A percentile compares a stretch with the other conserved stretches of the same genome.
Evolutionary conservation across 2,329 filamentous ascomycete genomes (phyloP).

Genomic region (Alternaria infectoria): DNA sequence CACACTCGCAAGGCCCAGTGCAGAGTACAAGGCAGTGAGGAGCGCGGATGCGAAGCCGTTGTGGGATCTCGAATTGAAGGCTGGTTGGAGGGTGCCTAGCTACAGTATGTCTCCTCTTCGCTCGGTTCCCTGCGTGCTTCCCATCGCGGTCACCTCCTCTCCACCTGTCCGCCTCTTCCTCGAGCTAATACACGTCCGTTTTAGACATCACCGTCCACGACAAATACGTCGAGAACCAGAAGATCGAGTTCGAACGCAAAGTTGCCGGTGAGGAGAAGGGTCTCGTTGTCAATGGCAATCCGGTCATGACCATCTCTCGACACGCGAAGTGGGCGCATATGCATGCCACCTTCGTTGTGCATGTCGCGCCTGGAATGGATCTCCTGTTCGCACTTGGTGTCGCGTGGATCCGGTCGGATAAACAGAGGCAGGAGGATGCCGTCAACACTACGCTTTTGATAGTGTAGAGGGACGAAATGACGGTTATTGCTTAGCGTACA

Average conservation of each 20-base stretch:
- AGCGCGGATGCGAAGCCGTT: conserved; percentile 16
- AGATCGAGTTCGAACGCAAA: conserved; percentile 20
- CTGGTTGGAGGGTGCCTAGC: conserved; percentile 8
- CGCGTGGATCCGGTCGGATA: conserved; percentile 19
- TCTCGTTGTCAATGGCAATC: conserved; percentile 18
- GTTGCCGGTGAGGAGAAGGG: conserved; percentile 21
- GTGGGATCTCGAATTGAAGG: conserved; percentile 22
- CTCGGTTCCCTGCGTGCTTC: too few relatives aligned
- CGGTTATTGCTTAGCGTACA: background rate
- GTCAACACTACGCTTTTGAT: conserved; percentile 1
- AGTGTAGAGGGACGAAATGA: background rate
- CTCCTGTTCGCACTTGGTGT: conserved; percentile 26
- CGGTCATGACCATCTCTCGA: conserved; percentile 15
- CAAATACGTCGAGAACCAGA: background rate
- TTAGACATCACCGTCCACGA: conserved; percentile 14
- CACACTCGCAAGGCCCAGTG: conserved; percentile 14
- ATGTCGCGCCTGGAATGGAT: conserved; percentile 30
- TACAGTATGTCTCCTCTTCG: conserved; percentile 16
- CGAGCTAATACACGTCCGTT: background rate
- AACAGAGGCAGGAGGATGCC: conserved; percentile 22
- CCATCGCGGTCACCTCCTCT: background rate
- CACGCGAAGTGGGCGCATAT: conserved; percentile 13
- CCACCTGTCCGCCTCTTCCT: background rate
- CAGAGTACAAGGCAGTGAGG: conserved; percentile 23
- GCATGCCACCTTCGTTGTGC: conserved; percentile 11